Base-by-base conservation (phyloP, 176 grass and related monocot species). In the Eleusine coracana region DNA sequence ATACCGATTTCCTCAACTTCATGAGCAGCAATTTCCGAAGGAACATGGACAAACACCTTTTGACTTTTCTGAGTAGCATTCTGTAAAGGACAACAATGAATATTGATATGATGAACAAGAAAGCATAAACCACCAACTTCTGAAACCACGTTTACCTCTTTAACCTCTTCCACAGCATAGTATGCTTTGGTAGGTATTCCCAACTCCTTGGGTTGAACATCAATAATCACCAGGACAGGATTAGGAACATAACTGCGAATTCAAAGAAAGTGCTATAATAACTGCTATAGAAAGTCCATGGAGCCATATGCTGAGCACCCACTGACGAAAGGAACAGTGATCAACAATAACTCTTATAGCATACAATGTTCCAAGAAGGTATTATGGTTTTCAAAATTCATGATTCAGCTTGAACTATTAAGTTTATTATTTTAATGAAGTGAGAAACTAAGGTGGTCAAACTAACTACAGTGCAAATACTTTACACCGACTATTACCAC, bases 11-110 rank as follows among this genome's bases (percentile, higher is more conserved):
- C 96, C 76, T 98, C 96, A 27, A 95, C 96, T 90, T 98, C 92
- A 83, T 98, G 92, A 63, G 96, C 93, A 83, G 93, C 91, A 87
- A 98, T 98, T 89, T 96, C 96, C 63, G 93, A 98, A 89, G 91
- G 89, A 73, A 98, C 96, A 63, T 98, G 96, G 70, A 98, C 96
- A 88, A 96, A 98, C 46, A 98, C 87, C 39, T 98, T 98, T 84
- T 98, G 96, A 85, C 89, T 95, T 91, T 98, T 96, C 70, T 98
- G 96, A 64, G 96, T 98, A 37, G 96, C 93, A 93, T 93, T 96
- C 91, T 98, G 93, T 70, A 16, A 87, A 74, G 37, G 54, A 61
- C 9, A 78, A 67, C 45, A 38, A 84, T 62, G 42, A 39, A 62
- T 4, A 61, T 87, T 84, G 87, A 52, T 15, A 69, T 23, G 15